phyloP scores from a whole-genome alignment of 768 basidiomycete genomes.

The Calocybe indica region DNA sequence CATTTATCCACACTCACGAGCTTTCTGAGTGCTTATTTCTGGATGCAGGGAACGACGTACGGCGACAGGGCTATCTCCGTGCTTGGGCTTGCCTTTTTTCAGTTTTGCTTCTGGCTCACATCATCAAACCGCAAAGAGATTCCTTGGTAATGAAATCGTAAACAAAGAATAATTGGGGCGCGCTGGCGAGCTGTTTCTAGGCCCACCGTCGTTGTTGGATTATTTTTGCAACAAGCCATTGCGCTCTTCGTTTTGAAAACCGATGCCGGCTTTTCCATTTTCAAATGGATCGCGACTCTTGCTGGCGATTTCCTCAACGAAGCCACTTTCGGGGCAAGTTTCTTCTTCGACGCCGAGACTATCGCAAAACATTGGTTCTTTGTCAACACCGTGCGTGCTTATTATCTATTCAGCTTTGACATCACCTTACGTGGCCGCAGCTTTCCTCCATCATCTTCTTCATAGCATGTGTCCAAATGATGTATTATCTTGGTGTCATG shows the following conservation, averaged over 20 bases:
- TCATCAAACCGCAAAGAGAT: conserved; percentile 60
- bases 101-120: conserved; percentile 63
- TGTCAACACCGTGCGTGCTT: conserved; percentile 56
- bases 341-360: conserved; percentile 75
- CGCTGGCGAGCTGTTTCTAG: conserved; percentile 21
- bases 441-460: conserved; percentile 87
- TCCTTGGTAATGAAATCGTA: conserved; percentile 50
- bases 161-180: too few species aligned
- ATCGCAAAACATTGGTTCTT: conserved; percentile 78
- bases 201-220: conserved; percentile 84
- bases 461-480: conserved; percentile 87
- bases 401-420: conserved; percentile 3
- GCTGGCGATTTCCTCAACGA: conserved; percentile 76
- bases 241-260: conserved; percentile 89
- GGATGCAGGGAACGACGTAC: conserved; percentile 42
- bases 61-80: conserved; percentile 81
- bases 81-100: conserved; percentile 75
- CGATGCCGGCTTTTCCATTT: conserved; percentile 75
- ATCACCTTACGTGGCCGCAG: conserved; percentile 20
- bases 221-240: conserved; percentile 79
- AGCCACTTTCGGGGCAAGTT: conserved; percentile 63
- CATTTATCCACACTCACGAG: conserved; percentile 1
- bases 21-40: conserved; percentile 4
- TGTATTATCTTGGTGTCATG: conserved; percentile 89
- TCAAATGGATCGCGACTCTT: conserved; percentile 76